Base-by-base conservation (phyloP, 1,139 yeast species). In the Nadsonia starkeyi-henricii region DNA sequence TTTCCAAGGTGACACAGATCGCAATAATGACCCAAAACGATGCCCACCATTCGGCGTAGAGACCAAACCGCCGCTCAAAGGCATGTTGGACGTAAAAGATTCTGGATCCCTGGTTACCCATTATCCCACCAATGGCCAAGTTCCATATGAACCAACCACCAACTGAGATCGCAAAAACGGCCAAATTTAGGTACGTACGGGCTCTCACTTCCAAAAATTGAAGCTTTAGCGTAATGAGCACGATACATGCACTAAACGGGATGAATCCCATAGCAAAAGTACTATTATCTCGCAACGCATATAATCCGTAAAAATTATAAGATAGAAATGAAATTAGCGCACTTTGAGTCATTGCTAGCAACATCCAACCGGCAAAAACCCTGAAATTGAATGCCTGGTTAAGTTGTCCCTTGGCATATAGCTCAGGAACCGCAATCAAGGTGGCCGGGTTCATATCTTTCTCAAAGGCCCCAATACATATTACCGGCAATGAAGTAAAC, bases 401-500 rank as follows among this genome's bases (percentile, higher is more conserved):
- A 37, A 75, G 67, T 51, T 94, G 75, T 2, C 98, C 97, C 51
- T 73, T 78, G 5, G 78, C 60, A 62, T 93, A 93, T 23, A 93
- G 69, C 63, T 89, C 96, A 0, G 99, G 99, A 1, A 88, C 84
- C 0, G 97, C 94, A 49, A 91, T 64, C 49, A 91, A 70, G 0
- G 98, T 91, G 1, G 94, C 78, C 0, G 97, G 94, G 49, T 79
- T 74, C 61, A 93, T 71, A 60, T 93, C 99, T 60, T 82, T 83
- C 58, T 91, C 96, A 66, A 91, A 83, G 78, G 89, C 85, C n/a
- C 99, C 99, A 48, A 93, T 72, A 58, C 95, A 85, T 45, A 91
- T 63, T 1, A 91, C 98, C 0, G 96, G 91, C 47, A 93, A 70
- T 0, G 96, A 85, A 0, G 98, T 91, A 67, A 93, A 93, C 54